Percentiles rank a stretch among this genome's conserved stretches.
Evolutionary conservation across 2,329 filamentous ascomycete species (phyloP).

Genomic region (Coniochaeta hoffmannii): DNA sequence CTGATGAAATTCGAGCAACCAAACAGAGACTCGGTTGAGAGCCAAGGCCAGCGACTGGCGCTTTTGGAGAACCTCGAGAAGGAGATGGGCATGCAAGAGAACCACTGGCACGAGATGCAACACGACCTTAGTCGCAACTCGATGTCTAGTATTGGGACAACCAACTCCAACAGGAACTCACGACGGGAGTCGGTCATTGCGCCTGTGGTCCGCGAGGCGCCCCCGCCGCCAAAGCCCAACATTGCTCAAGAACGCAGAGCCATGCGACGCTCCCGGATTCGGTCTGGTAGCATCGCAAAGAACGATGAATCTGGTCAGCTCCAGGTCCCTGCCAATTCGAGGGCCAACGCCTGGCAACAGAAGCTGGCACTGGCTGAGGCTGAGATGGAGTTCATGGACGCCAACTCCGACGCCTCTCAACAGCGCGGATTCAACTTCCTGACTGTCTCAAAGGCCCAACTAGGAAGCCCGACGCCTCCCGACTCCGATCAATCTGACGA

Average conservation of each 20-base stretch:
- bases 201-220: background rate
- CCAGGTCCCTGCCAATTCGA: constrained; percentile 5
- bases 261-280: constrained; percentile 29
- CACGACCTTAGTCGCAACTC: constrained; percentile 43
- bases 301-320: constrained; percentile 12
- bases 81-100: constrained; percentile 55
- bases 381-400: constrained; percentile 34
- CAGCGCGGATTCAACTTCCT: constrained; percentile 32
- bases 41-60: constrained; percentile 33
- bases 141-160: constrained; percentile 35
- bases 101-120: constrained; percentile 52
- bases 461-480: constrained; percentile 47
- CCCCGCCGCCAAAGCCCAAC: constrained; percentile 20
- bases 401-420: constrained; percentile 25
- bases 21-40: constrained; percentile 25
- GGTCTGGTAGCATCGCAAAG: constrained; percentile 19
- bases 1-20: constrained; percentile 40
- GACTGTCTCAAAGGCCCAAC: constrained; percentile 27
- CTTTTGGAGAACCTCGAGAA: constrained; percentile 52
- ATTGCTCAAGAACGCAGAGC: constrained; percentile 29
- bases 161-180: constrained; percentile 20
- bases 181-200: constrained; percentile 20
- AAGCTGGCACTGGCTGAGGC: constrained; percentile 36
- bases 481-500: constrained; percentile 42
- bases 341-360: constrained; percentile 34